phyloP scores from a whole-genome alignment of 192 early-diverging fungal species.

The Mortierella antarctica region DNA sequence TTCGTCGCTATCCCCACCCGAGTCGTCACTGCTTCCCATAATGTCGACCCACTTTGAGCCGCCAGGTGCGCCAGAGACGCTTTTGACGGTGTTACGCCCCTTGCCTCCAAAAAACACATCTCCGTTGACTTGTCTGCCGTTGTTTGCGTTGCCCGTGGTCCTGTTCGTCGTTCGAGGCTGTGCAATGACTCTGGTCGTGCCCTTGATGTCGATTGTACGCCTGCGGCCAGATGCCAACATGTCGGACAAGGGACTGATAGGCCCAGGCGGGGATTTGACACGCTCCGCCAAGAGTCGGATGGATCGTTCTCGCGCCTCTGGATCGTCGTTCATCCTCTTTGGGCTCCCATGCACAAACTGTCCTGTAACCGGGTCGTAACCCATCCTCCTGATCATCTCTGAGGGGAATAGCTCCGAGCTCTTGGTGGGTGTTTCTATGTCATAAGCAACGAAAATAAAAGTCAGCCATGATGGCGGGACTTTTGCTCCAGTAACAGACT shows the following conservation, averaged over 20 bases:
- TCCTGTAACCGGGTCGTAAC: slow-evolving; percentile 46
- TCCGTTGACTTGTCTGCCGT: slow-evolving; percentile 17
- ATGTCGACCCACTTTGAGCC: slow-evolving; percentile 29
- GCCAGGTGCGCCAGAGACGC: neutral
- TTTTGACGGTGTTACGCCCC: neutral
- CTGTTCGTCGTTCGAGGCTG: slow-evolving; percentile 4
- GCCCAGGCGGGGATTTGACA: slow-evolving; percentile 38
- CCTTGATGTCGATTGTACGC: slow-evolving; percentile 21
- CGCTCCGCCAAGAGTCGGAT: slow-evolving; percentile 38
- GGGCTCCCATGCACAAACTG: slow-evolving; percentile 48
- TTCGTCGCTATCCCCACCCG: neutral
- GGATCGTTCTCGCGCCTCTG: slow-evolving; percentile 43
- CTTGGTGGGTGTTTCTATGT: slow-evolving; percentile 36
- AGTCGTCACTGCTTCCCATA: slow-evolving; percentile 4
- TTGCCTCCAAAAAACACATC: slow-evolving; percentile 22
- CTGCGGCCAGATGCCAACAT: neutral
- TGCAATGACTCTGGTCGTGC: slow-evolving; percentile 13
- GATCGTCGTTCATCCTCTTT: slow-evolving; percentile 31
- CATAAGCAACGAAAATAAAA: neutral
- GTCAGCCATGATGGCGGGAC: neutral
- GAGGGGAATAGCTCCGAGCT: slow-evolving; percentile 29
- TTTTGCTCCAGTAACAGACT: neutral
- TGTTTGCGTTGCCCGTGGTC: neutral
- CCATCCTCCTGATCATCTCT: slow-evolving; percentile 51
- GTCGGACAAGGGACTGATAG: slow-evolving; percentile 7